phyloP scores from a whole-genome alignment of 495 filamentous ascomycete species.

The Parmelia sp. region DNA sequence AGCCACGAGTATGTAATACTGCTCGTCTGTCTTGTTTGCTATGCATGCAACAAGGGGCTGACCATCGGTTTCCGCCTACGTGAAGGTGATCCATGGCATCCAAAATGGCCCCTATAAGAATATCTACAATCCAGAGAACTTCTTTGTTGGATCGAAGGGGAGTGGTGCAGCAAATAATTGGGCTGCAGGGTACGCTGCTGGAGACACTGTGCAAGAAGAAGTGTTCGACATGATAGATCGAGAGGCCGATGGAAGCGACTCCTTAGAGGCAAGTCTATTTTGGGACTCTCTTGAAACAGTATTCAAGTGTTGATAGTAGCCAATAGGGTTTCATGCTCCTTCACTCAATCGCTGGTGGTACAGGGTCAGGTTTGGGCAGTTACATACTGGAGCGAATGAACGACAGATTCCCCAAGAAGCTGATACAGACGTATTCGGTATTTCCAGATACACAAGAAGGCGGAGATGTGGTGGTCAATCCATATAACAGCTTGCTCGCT shows the following conservation, averaged over 20 bases:
- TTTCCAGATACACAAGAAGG: conserved; percentile 84
- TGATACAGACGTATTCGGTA: conserved; percentile 98
- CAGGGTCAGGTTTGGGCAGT: conserved; percentile 87
- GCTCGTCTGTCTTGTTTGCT: not conserved
- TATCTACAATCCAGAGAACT: conserved; percentile 99
- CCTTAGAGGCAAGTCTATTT: conserved; percentile 61
- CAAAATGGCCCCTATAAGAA: conserved; percentile 91
- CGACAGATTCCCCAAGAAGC: conserved; percentile 95
- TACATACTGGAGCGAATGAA: conserved; percentile 96
- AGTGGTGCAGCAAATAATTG: conserved; percentile 95
- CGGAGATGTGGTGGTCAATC: conserved; percentile 90
- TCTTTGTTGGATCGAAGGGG: conserved; percentile 87
- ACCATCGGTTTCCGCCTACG: not conserved
- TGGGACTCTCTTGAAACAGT: not conserved
- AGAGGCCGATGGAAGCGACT: conserved; percentile 96
- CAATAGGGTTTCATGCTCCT: conserved; percentile 89
- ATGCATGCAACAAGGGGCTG: not conserved
- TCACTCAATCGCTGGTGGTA: conserved; percentile 95
- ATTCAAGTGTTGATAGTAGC: not conserved
- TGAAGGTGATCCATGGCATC: conserved; percentile 79
- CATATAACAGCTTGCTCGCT: conserved; percentile 91
- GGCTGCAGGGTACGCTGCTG: conserved; percentile 91
- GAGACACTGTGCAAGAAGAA: conserved; percentile 87
- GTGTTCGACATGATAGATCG: conserved; percentile 99
- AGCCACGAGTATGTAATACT: conserved; percentile 65